Percentiles rank a stretch among this genome's conserved stretches.
These are phyloP conservation scores for Aquilaria sinensis DNA, from an alignment of 345 rosid species.

Conservation along the genomic window DNA sequence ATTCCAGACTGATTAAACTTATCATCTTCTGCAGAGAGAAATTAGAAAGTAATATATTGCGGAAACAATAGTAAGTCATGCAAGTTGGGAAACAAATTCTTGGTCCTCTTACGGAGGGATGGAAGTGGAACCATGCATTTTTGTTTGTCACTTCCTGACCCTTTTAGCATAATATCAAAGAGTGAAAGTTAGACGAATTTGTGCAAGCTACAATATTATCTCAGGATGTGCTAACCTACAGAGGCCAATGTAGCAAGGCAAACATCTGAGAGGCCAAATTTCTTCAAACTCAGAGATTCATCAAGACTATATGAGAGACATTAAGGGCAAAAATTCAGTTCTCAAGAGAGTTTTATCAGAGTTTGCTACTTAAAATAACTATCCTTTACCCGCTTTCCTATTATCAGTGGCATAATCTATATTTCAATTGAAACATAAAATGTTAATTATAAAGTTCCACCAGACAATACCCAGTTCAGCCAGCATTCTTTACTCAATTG, in stretches of 20 bases:
- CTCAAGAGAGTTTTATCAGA: too few relatives aligned
- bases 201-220: background rate
- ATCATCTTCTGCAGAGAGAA: slow-evolving; percentile 28
- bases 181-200: background rate
- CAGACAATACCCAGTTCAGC: too few relatives aligned
- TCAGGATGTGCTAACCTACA: slow-evolving; percentile 25
- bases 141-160: too few relatives aligned
- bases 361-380: too few relatives aligned
- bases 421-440: background rate
- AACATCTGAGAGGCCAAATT: slow-evolving; percentile 71
- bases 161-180: background rate
- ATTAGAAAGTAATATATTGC: slow-evolving; percentile 1
- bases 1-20: slow-evolving; percentile 20
- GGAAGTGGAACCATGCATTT: too few relatives aligned
- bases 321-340: slow-evolving; percentile 24
- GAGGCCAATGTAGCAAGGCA: slow-evolving; percentile 80
- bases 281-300: slow-evolving; percentile 62
- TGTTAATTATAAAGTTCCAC: too few relatives aligned
- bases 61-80: background rate
- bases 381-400: too few relatives aligned
- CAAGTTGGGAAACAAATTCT: background rate
- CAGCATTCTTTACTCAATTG: too few relatives aligned
- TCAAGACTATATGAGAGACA: slow-evolving; percentile 36
- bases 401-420: too few relatives aligned
- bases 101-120: background rate